Percentiles rank a stretch among this genome's conserved stretches.
Evolutionary conservation across 495 filamentous ascomycete genomes (phyloP).

Genomic region (Delitschia confertaspora): DNA sequence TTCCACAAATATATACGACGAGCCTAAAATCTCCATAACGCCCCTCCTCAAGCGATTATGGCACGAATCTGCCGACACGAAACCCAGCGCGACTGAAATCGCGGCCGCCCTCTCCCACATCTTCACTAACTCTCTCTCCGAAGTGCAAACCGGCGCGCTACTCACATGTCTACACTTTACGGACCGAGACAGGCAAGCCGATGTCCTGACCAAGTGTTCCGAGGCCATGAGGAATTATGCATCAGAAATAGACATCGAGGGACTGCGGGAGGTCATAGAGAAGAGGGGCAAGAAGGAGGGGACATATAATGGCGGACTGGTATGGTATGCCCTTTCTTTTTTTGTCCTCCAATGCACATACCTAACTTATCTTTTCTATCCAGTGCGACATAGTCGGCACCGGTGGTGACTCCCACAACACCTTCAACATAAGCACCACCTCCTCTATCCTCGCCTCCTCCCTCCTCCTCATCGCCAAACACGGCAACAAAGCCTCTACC

Average conservation of each 20-base stretch:
- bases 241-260: conserved; percentile 51
- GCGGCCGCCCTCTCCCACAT: conserved; percentile 78
- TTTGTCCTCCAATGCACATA: not conserved
- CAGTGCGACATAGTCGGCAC: conserved; percentile 97
- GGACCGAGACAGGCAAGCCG: conserved; percentile 62
- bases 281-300: conserved; percentile 52
- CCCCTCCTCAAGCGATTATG: conserved; percentile 71
- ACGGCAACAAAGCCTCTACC: conserved; percentile 93
- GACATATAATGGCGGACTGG: conserved; percentile 45
- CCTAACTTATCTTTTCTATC: conserved; percentile 3
- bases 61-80: conserved; percentile 46
- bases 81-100: conserved; percentile 69
- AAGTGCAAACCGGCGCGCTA: conserved; percentile 73
- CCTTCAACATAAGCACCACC: conserved; percentile 95
- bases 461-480: conserved; percentile 75
- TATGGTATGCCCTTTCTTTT: conserved; percentile 14
- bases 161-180: conserved; percentile 86
- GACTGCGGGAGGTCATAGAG: conserved; percentile 50
- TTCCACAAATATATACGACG: not conserved
- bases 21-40: conserved; percentile 54
- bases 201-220: conserved; percentile 71
- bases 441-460: conserved; percentile 85
- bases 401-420: conserved; percentile 90
- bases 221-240: conserved; percentile 62
- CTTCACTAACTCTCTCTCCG: conserved; percentile 74